A percentile compares a stretch with the other conserved stretches of the same genome.
Evolutionary conservation across 1,284 basidiomycete species (phyloP).

Genomic region (Cryptococcus amylolentus): DNA sequence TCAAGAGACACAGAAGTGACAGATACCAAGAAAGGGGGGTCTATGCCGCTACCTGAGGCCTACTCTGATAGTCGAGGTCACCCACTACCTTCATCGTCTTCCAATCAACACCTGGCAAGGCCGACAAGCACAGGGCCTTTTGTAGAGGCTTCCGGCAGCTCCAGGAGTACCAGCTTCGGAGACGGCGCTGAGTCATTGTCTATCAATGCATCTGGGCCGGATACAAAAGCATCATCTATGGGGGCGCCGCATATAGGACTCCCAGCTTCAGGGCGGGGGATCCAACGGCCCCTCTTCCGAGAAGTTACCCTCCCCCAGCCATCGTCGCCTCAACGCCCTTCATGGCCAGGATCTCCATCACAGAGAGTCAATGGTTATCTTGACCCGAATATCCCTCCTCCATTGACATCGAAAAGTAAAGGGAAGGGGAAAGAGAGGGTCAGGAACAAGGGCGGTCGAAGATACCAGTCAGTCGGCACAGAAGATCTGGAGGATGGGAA

Average conservation of each 20-base stretch:
- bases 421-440: conserved; percentile 31
- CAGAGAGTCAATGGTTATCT: conserved; percentile 17
- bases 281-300: conserved; percentile 13
- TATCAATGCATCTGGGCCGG: too few species aligned
- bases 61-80: too few species aligned
- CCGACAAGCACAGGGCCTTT: too few species aligned
- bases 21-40: too few species aligned
- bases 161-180: background rate
- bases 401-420: conserved; percentile 7
- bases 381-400: conserved; percentile 20
- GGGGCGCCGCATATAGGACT: too few species aligned
- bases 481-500: conserved; percentile 44
- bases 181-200: conserved; percentile 15
- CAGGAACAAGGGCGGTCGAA: conserved; percentile 19
- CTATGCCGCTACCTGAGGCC: too few species aligned
- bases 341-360: too few species aligned
- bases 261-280: background rate
- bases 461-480: conserved; percentile 35
- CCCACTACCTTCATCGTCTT: too few species aligned
- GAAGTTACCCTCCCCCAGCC: conserved; percentile 12
- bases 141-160: background rate
- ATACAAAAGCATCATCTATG: too few species aligned
- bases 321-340: too few species aligned
- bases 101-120: too few species aligned
- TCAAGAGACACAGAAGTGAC: background rate